Conservation (phyloP, 805 yeast species). For the Saturnispora gosingensis region DNA sequence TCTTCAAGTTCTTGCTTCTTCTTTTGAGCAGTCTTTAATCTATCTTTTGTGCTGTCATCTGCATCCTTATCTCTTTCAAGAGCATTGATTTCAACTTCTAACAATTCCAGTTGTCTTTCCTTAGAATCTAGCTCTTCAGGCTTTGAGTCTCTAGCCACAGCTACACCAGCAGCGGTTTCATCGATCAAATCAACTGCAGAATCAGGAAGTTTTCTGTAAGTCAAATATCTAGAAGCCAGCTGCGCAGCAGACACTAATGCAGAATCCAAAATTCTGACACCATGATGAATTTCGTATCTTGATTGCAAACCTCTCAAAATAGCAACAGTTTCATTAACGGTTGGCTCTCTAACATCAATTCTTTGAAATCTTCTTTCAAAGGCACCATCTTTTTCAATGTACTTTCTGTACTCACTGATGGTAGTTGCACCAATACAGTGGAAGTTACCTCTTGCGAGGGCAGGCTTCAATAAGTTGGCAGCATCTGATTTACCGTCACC, state of each 20-base stretch:
- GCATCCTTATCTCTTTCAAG: constrained; percentile 92
- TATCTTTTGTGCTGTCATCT: constrained; percentile 72
- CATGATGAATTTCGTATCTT: constrained; percentile 94
- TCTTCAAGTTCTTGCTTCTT: constrained; percentile 79
- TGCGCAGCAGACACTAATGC: constrained; percentile 93
- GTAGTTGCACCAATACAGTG: constrained; percentile 99
- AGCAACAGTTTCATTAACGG: constrained; percentile 87
- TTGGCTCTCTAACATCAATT: constrained; percentile 91
- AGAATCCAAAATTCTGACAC: constrained; percentile 90
- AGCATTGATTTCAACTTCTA: constrained; percentile 95
- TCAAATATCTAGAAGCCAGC: constrained; percentile 85
- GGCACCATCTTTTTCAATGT: constrained; percentile 94
- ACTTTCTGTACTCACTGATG: constrained; percentile 84
- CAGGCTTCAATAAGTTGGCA: constrained; percentile 93
- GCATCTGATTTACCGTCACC: constrained; percentile 98
- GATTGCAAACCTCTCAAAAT: constrained; percentile 93
- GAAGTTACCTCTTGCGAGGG: constrained; percentile 90
- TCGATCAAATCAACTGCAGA: constrained; percentile 95
- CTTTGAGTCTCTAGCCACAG: constrained; percentile 95
- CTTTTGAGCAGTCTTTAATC: constrained; percentile 70
- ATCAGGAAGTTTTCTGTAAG: constrained; percentile 93
- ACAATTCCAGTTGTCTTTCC: constrained; percentile 83
- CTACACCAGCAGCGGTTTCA: constrained; percentile 94
- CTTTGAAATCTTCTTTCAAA: constrained; percentile 98
- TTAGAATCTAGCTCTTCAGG: constrained; percentile 93